Conservation (phyloP, 306 rosid genomes). For the Dryas drummondii region DNA sequence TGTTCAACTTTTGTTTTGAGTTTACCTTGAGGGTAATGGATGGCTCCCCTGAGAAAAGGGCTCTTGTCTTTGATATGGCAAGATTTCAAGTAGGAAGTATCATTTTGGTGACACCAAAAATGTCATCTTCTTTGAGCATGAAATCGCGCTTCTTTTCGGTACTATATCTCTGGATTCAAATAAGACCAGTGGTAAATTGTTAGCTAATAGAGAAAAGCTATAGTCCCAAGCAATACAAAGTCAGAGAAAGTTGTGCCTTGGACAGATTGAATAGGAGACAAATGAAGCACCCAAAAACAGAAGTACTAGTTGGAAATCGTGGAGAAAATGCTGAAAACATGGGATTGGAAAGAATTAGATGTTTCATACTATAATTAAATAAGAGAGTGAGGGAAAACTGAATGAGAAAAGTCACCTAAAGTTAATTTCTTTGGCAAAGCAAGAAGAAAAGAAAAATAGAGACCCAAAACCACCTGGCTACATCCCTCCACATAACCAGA, state of each 20-base stretch:
- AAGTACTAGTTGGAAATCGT: slow-evolving; percentile 66
- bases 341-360: not conserved
- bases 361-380: not conserved
- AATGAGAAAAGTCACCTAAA: slow-evolving; percentile 47
- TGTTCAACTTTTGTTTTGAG: not conserved
- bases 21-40: slow-evolving; percentile 83
- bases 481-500: slow-evolving; percentile 85
- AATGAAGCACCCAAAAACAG: slow-evolving; percentile 65
- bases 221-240: not conserved
- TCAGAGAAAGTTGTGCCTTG: slow-evolving; percentile 44
- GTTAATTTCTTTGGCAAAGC: slow-evolving; percentile 58
- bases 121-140: slow-evolving; percentile 71
- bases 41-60: slow-evolving; percentile 81
- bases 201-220: not conserved
- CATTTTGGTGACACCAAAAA: slow-evolving; percentile 55
- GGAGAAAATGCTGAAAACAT: slow-evolving; percentile 60
- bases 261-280: slow-evolving; percentile 59
- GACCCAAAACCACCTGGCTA: slow-evolving; percentile 71
- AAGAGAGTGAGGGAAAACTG: not conserved
- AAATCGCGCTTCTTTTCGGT: slow-evolving; percentile 35
- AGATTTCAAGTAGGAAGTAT: slow-evolving; percentile 69
- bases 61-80: slow-evolving; percentile 54
- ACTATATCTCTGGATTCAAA: slow-evolving; percentile 35
- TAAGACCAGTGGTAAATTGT: slow-evolving; percentile 22
- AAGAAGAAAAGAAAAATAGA: slow-evolving; percentile 60